These are phyloP conservation scores for Cryptosporidium andersoni DNA, from an alignment of 169 alveolate genomes.

Conservation along the genomic window DNA sequence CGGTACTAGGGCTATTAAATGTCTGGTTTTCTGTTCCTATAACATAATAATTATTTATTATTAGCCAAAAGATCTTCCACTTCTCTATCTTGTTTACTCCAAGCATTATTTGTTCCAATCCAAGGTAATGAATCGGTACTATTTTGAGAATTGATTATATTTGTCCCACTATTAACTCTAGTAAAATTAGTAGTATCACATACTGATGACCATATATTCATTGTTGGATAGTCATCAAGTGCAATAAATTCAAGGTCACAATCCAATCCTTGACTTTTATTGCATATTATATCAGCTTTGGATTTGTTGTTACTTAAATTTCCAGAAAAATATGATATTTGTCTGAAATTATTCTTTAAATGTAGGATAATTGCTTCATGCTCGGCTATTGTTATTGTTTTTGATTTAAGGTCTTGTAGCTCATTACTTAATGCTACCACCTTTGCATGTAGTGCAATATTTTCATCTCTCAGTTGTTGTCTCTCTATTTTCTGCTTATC, in stretches of 20 bases:
- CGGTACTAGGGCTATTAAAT: background rate
- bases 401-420: conserved; percentile 44
- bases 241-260: conserved; percentile 46
- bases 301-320: conserved; percentile 14
- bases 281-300: conserved; percentile 30
- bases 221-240: conserved; percentile 52
- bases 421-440: conserved; percentile 50
- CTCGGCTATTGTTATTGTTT: conserved; percentile 14
- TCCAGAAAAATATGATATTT: conserved; percentile 2
- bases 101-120: conserved; percentile 56
- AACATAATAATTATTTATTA: background rate
- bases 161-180: conserved; percentile 4
- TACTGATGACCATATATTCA: conserved; percentile 39
- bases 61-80: conserved; percentile 38
- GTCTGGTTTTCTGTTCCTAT: background rate
- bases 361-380: conserved; percentile 35
- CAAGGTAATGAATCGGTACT: conserved; percentile 58
- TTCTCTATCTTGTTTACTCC: conserved; percentile 49
- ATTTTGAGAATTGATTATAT: conserved; percentile 24
- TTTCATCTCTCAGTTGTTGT: conserved; percentile 50
- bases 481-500: conserved; percentile 68
- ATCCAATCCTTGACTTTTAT: conserved; percentile 62
- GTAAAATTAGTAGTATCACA: conserved; percentile 26
- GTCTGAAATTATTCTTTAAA: conserved; percentile 33
- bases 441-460: conserved; percentile 38